Base-by-base conservation (phyloP, 148 eudicot genomes). In the Oxyria digyna region DNA sequence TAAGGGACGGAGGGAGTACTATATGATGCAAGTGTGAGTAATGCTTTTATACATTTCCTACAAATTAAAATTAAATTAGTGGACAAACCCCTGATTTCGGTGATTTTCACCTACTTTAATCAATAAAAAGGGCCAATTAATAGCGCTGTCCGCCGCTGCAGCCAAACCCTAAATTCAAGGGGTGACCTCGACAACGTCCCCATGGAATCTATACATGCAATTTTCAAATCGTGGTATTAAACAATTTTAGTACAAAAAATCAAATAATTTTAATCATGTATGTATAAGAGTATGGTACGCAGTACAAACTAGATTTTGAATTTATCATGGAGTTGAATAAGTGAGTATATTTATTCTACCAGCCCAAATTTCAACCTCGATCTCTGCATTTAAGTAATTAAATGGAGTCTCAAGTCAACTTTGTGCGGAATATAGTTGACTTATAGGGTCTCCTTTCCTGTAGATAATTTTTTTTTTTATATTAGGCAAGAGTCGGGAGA, bases 151-250 rank as follows among this genome's bases (percentile, higher is more conserved):
- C 9, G 27, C 42, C 32, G 21, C 48, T 29, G 67, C 8, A 35
- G 46, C 24, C 38, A 13, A 71, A 32, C 55, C 59, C 78, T 66
- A 37, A 66, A 66, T 31, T 71, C 74, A 26, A 71, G 74, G 74
- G 38, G 21, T 57, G 71, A 63, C 74, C 72, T 76, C 72, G 74
- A 70, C 71, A 76, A 71, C n/a, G 69, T 37, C 68, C 29, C 63
- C 26, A 67, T 67, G 75, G 75, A 71, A 76, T 76, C 78, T 72
- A 59, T 55, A 67, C 75, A 76, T 68, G 20, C 65, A 29, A 59
- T 29, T 57, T 57, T 17, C 64, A 57, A 57, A 29, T 57, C 64
- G 15, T n/a, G n/a, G n/a, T 27, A 29, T 57, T 27, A 59, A 59
- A 59, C 65, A 29, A 59, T 59, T 27, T 31, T 59, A 59, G 37